These are phyloP conservation scores for Psilocybe azurescens DNA, from an alignment of 768 basidiomycete genomes.

Conservation along the genomic window DNA sequence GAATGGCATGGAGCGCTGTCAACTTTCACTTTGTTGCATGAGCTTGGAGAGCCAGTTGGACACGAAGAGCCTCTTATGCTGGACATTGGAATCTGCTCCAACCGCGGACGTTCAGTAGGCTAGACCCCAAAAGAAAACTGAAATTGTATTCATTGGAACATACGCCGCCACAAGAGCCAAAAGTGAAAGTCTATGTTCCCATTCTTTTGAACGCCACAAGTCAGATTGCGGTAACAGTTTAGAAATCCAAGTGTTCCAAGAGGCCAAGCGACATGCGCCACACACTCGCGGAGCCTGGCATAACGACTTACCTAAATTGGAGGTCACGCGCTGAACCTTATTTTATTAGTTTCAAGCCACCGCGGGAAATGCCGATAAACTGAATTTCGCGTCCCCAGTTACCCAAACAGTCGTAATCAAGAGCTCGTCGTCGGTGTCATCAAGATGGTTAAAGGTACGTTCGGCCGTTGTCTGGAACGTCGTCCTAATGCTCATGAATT, in stretches of 20 bases:
- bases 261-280: neutral
- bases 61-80: neutral
- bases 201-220: no score
- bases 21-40: no score
- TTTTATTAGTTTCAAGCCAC: conserved; percentile 47
- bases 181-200: neutral
- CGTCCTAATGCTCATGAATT: conserved; percentile 19
- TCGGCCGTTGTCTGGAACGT: conserved; percentile 7
- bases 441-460: conserved; percentile 66
- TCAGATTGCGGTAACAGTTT: neutral
- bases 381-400: conserved; percentile 29
- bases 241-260: neutral
- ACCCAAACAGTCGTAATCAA: conserved; percentile 43
- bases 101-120: no score
- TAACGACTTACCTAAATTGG: neutral
- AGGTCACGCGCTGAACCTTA: conserved; percentile 35
- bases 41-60: neutral
- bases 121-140: neutral
- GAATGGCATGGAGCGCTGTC: no score
- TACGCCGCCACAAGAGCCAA: no score
- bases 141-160: neutral
- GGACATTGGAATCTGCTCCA: neutral
- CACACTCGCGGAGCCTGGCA: neutral
- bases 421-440: conserved; percentile 45
- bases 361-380: conserved; percentile 40